Evolutionary conservation across 345 rosid genomes (phyloP).

Genomic region (Salix arbutifolia): DNA sequence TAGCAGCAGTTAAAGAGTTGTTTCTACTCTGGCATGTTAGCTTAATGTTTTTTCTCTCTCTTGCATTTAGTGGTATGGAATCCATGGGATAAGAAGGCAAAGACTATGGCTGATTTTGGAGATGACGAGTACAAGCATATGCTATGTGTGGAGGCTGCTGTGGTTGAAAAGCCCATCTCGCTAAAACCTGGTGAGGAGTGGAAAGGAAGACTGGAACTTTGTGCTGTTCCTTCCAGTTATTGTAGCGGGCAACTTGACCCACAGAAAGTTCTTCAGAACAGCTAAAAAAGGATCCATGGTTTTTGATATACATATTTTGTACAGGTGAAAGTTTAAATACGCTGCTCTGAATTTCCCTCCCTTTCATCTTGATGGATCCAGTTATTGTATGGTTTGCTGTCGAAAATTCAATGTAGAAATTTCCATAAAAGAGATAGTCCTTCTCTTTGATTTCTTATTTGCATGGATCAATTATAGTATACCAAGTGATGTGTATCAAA

Average conservation of each 20-base stretch:
- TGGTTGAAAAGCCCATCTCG: constrained; percentile 16
- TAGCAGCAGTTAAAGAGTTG: not conserved
- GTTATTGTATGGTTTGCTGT: constrained; percentile 5
- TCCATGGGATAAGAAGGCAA: constrained; percentile 30
- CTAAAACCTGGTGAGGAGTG: constrained; percentile 58
- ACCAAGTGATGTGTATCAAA: too few species aligned
- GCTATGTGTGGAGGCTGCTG: constrained; percentile 29
- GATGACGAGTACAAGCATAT: constrained; percentile 78
- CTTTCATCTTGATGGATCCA: not conserved
- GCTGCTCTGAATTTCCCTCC: not conserved
- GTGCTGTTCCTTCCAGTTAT: constrained; percentile 88
- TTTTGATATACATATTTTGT: constrained; percentile 10
- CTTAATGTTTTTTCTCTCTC: not conserved
- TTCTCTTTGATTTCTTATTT: not conserved
- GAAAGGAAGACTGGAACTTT: constrained; percentile 87
- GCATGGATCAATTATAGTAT: too few species aligned
- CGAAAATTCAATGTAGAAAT: constrained; percentile 2
- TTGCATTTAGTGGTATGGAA: constrained; percentile 26
- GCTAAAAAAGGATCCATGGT: constrained; percentile 24
- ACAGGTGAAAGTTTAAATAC: constrained; percentile 15
- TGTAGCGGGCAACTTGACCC: constrained; percentile 98
- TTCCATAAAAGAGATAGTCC: not conserved
- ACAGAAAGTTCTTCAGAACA: constrained; percentile 55
- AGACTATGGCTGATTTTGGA: constrained; percentile 21
- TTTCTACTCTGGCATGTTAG: not conserved